Base-by-base conservation (phyloP, 305 asterid species). In the Plantago coronopus region DNA sequence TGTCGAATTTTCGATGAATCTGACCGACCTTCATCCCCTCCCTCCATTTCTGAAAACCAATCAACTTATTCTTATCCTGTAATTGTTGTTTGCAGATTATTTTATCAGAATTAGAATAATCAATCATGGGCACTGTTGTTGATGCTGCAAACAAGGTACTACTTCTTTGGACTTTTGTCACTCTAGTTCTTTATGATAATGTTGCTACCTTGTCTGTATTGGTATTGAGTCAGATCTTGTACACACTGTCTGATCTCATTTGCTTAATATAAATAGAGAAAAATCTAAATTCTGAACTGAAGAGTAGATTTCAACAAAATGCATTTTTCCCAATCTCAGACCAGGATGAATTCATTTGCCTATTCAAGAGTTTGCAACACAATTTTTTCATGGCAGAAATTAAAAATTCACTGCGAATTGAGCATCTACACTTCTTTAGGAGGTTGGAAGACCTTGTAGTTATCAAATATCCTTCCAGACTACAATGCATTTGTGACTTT, bases 111-210 rank as follows among this genome's bases (percentile, higher is more conserved):
- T 25, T 40, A 53, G 43, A 62, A 57, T 54, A 37, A 61, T 47
- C 58, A 55, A 61, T 58, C 58, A 80, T 80, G 86, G 86, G 83
- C 54, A 70, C 74, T 54, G 83, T 68, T 34, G 56, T 70, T 43
- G 83, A 68, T 16, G 69, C 72, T 54, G 68, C 73, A 68, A 70
- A 67, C 74, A 65, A 80, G 83, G 86, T 80, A 62, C 21, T 80
- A 62, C 21, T 6, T 61, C 61, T 59, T 56, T 50, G 34, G 57
- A 63, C 51, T 53, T 44, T 20, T 13, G 15, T 16, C 48, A 3
- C n/a, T 5, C n/a, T 29, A 12, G 18, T 18, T 57, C 48, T 19
- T 57, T 18, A 40, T 23, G 37, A 19, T 59, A 37, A 0, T 59
- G 54, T 44, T 16, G 60, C 51, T 40, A 20, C 2, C 23, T 44